Base-by-base conservation (phyloP, 2,329 filamentous ascomycete genomes). In the Macrophomina phaseolina region DNA sequence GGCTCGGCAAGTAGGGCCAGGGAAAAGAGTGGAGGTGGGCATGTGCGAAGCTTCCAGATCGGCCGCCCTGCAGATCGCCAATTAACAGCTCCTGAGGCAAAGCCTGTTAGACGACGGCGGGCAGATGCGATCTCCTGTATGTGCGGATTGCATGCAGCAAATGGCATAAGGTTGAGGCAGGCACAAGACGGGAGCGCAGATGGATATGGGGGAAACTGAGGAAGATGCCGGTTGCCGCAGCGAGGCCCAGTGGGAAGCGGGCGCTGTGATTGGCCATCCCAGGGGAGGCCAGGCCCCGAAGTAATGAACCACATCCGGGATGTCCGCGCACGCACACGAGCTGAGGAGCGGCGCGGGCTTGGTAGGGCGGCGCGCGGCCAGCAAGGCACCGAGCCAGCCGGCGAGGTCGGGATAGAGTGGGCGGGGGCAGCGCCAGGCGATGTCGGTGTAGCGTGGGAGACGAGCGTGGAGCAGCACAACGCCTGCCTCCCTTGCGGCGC, bases 341-440 rank as follows among this genome's bases (percentile, higher is more conserved):
- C 58, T 36, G 11, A 12, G n/a, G 58, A 30, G 45, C 45, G 58
- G 45, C 42, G 58, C 32, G 45, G 18, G 56, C 56, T 34, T 46
- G 56, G 56, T 48, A 58, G 36, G 38, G 53, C 34, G 52, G 18
- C 42, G 40, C 30, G 23, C 2, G 23, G 23, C 23, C 23, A 23
- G 23, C 23, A 23, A 45, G 28, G 30, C 34, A 18, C 42, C 28
- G 38, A 11, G 32, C 52, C 23, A 18, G 34, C 12, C 49, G 16
- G 53, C 36, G 56, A 48, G 56, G 58, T 62, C n/a, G 45, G 58
- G 58, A 62, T 62, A 62, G 58, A 62, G 58, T 62, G 58, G 52
- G 5, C 18, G 4, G 28, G 1, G 12, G 49, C 6, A 9, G 46
- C 46, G 46, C 46, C 51, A 34, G 51, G 51, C 51, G 36, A 42